A percentile compares a stretch with the other conserved stretches of the same genome.
phyloP scores from a whole-genome alignment of 345 rosid species.

The Noccaea caerulescens region DNA sequence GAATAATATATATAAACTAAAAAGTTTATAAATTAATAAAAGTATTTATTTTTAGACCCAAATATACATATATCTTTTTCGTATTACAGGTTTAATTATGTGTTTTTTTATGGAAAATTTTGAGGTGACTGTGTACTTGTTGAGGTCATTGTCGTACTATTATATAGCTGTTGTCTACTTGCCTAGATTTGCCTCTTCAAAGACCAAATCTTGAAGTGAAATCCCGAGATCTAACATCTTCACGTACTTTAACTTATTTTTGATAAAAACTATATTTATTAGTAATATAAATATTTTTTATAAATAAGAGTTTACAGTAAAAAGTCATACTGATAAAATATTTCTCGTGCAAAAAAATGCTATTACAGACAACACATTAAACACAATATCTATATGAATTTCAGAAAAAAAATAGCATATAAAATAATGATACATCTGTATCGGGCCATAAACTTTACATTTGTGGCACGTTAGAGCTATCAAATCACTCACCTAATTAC shows the following conservation, averaged over 20 bases:
- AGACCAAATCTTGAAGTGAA: slow-evolving; percentile 27
- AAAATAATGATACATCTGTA: slow-evolving; percentile 12
- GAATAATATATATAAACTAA: no score
- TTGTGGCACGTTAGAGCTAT: slow-evolving; percentile 19
- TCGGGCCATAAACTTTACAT: slow-evolving; percentile 24
- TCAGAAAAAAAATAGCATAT: background rate
- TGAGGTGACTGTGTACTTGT: slow-evolving; percentile 32
- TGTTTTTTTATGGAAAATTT: background rate
- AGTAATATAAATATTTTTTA: background rate
- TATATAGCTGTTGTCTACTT: slow-evolving; percentile 37
- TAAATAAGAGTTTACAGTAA: background rate
- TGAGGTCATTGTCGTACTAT: slow-evolving; percentile 29
- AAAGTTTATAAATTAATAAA: background rate
- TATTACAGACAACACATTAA: no score
- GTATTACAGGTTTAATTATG: background rate
- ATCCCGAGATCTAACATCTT: slow-evolving; percentile 24
- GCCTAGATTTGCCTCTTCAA: slow-evolving; percentile 29
- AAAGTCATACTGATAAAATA: no score
- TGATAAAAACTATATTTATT: background rate
- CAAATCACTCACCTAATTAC: slow-evolving; percentile 28
- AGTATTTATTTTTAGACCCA: background rate
- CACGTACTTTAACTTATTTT: slow-evolving; percentile 20
- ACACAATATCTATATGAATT: no score
- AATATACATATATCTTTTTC: no score
- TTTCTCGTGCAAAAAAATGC: no score